phyloP scores from a whole-genome alignment of 352 stramenopile genomes.

The Achlya hypogyna region DNA sequence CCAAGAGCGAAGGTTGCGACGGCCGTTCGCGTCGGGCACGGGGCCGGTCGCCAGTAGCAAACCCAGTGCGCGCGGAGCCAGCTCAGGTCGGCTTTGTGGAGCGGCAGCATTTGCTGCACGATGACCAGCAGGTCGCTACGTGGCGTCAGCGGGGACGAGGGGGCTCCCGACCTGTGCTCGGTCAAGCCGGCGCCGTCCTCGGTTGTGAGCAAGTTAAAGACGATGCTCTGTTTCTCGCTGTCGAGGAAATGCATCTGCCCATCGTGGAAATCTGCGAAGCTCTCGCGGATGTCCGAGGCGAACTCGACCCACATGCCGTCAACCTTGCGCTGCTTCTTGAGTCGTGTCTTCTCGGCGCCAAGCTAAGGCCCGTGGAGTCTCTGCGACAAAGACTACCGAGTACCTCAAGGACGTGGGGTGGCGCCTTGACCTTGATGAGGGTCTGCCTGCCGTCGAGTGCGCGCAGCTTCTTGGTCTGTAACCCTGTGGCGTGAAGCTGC shows the following conservation, averaged over 20 bases:
- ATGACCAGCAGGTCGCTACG: background rate
- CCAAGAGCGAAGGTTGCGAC: background rate
- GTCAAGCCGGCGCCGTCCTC: constrained; percentile 51
- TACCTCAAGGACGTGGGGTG: constrained; percentile 47
- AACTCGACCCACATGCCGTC: constrained; percentile 80
- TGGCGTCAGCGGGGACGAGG: background rate
- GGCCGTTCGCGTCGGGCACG: background rate
- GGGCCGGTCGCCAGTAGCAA: constrained; percentile 58
- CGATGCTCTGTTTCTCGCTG: constrained; percentile 75
- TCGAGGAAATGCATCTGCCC: constrained; percentile 53
- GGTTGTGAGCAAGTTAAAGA: constrained; percentile 50
- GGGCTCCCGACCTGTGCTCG: constrained; percentile 23
- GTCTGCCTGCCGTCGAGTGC: constrained; percentile 67
- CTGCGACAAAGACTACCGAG: background rate
- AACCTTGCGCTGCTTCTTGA: constrained; percentile 55
- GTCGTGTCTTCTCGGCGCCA: constrained; percentile 48
- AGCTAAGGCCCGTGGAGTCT: constrained; percentile 13
- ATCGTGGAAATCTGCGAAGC: constrained; percentile 58
- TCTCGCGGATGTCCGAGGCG: constrained; percentile 49
- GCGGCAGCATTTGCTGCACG: constrained; percentile 79
- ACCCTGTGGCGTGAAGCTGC: constrained; percentile 45
- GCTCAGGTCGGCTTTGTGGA: constrained; percentile 76
- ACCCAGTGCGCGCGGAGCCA: constrained; percentile 62
- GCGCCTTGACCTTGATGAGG: constrained; percentile 67
- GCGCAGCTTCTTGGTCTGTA: constrained; percentile 62